Percentiles rank a stretch among this genome's conserved stretches.
Evolutionary conservation across 78 protist species (phyloP).

Genomic region (Dictyostelium citrinum): DNA sequence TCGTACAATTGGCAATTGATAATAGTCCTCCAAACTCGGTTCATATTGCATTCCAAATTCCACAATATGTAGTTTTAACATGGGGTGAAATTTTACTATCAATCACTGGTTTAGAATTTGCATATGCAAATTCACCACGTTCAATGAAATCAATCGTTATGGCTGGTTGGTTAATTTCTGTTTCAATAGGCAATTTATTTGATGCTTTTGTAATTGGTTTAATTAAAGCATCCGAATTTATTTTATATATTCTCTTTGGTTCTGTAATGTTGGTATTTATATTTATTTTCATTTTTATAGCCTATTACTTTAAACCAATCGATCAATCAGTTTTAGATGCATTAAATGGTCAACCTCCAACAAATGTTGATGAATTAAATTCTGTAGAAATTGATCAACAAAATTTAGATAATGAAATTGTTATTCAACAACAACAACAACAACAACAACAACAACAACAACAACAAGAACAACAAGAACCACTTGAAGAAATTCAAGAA

Average conservation of each 20-base stretch:
- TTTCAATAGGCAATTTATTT: conserved; percentile 81
- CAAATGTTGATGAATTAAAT: neutral
- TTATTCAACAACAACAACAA: neutral
- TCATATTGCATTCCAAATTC: conserved; percentile 7
- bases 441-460: neutral
- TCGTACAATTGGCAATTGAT: conserved; percentile 77
- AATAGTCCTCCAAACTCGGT: neutral
- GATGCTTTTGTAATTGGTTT: conserved; percentile 63
- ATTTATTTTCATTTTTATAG: conserved; percentile 48
- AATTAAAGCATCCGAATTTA: conserved; percentile 12
- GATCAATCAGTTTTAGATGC: neutral
- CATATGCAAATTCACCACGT: conserved; percentile 88
- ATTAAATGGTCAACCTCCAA: neutral
- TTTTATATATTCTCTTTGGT: conserved; percentile 78
- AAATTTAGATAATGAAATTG: neutral
- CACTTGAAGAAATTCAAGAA: neutral
- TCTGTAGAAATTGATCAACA: neutral
- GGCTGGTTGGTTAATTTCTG: conserved; percentile 69
- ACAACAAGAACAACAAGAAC: too few species aligned
- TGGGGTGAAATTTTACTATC: conserved; percentile 83
- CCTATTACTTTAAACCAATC: conserved; percentile 41
- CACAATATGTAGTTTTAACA: conserved; percentile 76
- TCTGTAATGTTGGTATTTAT: conserved; percentile 38
- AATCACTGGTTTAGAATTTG: conserved; percentile 87
- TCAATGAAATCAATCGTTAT: conserved; percentile 82